Evolutionary conservation across 768 basidiomycete genomes (phyloP), one percentile per base, ranked within the genome.

Genomic region (Leccinum truebloodii): DNA sequence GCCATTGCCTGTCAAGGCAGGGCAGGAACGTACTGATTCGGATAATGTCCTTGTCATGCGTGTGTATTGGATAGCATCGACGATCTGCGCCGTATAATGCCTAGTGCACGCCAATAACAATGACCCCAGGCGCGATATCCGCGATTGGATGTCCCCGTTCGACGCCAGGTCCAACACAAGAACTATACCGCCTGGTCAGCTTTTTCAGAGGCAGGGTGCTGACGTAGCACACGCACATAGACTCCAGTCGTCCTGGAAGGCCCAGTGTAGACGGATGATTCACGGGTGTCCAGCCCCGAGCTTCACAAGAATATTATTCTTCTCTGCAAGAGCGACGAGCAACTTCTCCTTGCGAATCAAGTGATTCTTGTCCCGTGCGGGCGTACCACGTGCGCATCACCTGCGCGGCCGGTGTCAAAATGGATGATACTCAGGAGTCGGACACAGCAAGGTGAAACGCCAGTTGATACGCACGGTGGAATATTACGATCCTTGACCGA

Each of bases 51-150:
- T 89, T 89, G 55, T 82, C 80, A 71, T 98, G 97, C 83, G 98
- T 28, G 28, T 96, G 75, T 88, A 96, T 52, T 86, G 86, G 59
- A 98, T 77, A 0, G 95, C 90, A 65, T 95, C 93, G 37, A 95
- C 81, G 39, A 98, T 82, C 67, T 97, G 94, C 0, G 96, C 95
- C 2, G 90, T 81, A 71, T 98, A 98, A 73, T 92, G 90, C 50
- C 87, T 83, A 0, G 90, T 82, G 58, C 92, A 95, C 7, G 76
- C 67, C 6, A 89, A 71, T 24, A 91, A 92, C 50, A 99, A 78
- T 1, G 97, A 98, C 18, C 97, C 97, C 60, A 93, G 77, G 55
- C 82, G 83, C 4, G 84, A 83, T 63, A 92, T 85, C 34, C 87
- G 79, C 0, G 84, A 80, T 66, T 92, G 89, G 72, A 93, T 81